Evolutionary conservation across 2,329 filamentous ascomycete genomes (phyloP), one percentile per base, ranked within the genome.

Genomic region (Claviceps sp.): DNA sequence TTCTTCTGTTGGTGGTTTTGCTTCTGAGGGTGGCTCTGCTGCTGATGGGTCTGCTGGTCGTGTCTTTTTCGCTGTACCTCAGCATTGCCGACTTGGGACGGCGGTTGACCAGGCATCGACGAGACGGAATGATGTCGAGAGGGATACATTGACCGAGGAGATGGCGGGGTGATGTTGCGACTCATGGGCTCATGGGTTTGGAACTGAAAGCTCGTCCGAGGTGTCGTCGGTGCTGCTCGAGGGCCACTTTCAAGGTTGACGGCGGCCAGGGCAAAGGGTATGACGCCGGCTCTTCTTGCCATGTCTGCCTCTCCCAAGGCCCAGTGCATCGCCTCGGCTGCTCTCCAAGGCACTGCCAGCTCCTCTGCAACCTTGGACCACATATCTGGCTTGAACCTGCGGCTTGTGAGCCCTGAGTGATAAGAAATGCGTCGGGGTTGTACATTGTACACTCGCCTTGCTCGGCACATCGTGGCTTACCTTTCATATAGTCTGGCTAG

Each of bases 311-410:
- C 88, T 56, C 91, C 91, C 51, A 98, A 76, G 63, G 95, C 86
- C 91, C 93, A 98, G 69, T 97, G 93, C 90, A 96, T 96, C 4
- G 88, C 90, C 69, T 98, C 91, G 47, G 88, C 91, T 17, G 93
- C 89, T 62, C 93, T 80, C 91, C 91, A 97, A 38, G 91, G 93
- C 52, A 96, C 84, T 34, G 83, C 83, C 83, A 98, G 91, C 68
- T 97, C 91, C 66, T 93, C 88, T 43, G 90, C 89, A 22, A 97
- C 86, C 62, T 91, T 93, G 54, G 87, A 83, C 91, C 91, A 98
- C 88, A 97, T 97, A 64, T 97, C 89, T 56, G 87, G 82, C 69
- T 96, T 96, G 74, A 96, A 95, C 68, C 91, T 97, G 97, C 13
- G 37, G 20, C 42, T 17, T 34, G 39, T 46, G 22, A 36, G 45